These are phyloP conservation scores for Phytophthora cajani DNA, from an alignment of 352 stramenopile species.

Conservation along the genomic window DNA sequence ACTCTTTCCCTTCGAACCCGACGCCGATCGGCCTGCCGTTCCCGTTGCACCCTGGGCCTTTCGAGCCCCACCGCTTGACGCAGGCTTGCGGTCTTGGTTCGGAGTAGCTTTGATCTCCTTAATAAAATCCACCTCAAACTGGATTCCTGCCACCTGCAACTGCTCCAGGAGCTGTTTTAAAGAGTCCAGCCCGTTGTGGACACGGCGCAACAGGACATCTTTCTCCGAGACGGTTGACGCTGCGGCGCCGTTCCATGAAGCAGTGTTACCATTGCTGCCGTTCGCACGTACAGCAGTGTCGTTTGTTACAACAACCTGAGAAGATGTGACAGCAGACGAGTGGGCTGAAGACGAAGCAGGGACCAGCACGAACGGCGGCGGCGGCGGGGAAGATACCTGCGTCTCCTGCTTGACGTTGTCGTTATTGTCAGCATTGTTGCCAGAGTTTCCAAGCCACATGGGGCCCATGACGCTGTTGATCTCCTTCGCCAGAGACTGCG, in stretches of 20 bases:
- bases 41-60: conserved; percentile 38
- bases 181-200: conserved; percentile 62
- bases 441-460: conserved; percentile 24
- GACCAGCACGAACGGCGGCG: conserved; percentile 55
- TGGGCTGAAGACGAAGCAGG: conserved; percentile 42
- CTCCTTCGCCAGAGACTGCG: conserved; percentile 54
- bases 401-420: conserved; percentile 16
- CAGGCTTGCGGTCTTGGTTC: conserved; percentile 58
- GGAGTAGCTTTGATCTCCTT: conserved; percentile 75
- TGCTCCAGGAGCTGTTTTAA: conserved; percentile 82
- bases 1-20: conserved; percentile 70
- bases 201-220: conserved; percentile 56
- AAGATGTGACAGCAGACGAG: conserved; percentile 39
- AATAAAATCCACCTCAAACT: conserved; percentile 86
- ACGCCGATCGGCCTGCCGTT: conserved; percentile 43
- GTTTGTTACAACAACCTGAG: conserved; percentile 42
- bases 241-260: conserved; percentile 19
- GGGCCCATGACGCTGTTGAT: conserved; percentile 53
- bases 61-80: conserved; percentile 24
- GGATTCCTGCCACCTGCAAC: conserved; percentile 79
- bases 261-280: conserved; percentile 26
- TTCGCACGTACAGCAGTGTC: conserved; percentile 24
- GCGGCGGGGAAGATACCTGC: conserved; percentile 24
- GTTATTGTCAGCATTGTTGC: conserved; percentile 11
- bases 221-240: conserved; percentile 35